Evolutionary conservation across 164 flowering plant genomes (phyloP).

Genomic region (Stephania japonica): DNA sequence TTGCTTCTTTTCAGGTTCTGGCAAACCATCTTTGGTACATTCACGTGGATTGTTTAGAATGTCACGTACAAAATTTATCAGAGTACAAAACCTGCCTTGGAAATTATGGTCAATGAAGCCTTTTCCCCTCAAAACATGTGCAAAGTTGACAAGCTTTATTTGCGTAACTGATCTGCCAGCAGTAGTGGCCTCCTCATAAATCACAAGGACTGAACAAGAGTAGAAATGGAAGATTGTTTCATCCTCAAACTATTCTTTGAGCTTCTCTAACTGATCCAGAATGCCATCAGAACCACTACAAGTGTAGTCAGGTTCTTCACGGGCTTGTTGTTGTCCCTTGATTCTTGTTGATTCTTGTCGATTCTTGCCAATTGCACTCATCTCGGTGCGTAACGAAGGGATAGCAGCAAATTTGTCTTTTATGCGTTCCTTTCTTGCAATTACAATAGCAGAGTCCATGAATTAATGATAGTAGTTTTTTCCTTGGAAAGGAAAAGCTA

Average conservation of each 20-base stretch:
- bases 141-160: constrained; percentile 83
- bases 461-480: too few species aligned
- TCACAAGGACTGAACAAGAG: constrained; percentile 67
- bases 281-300: constrained; percentile 72
- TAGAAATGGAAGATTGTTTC: constrained; percentile 38
- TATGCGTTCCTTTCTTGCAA: too few species aligned
- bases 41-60: constrained; percentile 33
- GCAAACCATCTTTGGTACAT: constrained; percentile 5
- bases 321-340: constrained; percentile 17
- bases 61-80: constrained; percentile 69
- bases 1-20: constrained; percentile 2
- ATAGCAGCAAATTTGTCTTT: too few species aligned
- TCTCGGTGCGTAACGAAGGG: too few species aligned
- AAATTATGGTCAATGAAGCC: constrained; percentile 92
- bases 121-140: constrained; percentile 60
- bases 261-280: constrained; percentile 40
- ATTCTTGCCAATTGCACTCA: too few species aligned
- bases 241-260: constrained; percentile 83
- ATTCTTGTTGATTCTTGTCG: constrained; percentile 39
- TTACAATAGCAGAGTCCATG: too few species aligned
- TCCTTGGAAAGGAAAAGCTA: too few species aligned
- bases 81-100: constrained; percentile 80
- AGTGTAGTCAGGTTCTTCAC: constrained; percentile 48
- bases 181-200: constrained; percentile 46
- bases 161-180: constrained; percentile 35